These are phyloP conservation scores for Aspergillus ibericus DNA, from an alignment of 2,329 filamentous ascomycete genomes.

Conservation along the genomic window DNA sequence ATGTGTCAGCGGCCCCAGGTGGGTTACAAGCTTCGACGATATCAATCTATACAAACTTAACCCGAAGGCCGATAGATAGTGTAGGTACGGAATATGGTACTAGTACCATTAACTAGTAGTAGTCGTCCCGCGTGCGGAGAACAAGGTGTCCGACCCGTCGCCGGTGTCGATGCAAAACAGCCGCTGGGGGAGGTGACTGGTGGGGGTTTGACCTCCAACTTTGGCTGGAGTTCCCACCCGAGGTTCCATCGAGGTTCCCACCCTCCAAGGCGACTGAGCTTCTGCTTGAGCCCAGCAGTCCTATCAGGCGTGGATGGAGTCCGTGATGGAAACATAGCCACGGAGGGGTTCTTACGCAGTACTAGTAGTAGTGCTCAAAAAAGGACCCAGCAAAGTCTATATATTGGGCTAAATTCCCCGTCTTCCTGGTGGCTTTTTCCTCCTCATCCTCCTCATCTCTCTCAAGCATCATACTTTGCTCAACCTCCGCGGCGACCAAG, in stretches of 20 bases:
- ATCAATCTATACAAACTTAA: neutral
- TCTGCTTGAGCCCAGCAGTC: neutral
- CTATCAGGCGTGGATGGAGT: neutral
- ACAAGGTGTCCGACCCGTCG: neutral
- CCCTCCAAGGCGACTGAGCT: neutral
- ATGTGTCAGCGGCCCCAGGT: neutral
- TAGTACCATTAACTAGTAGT: neutral
- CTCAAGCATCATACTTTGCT: conserved; percentile 5
- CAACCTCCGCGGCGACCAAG: conserved; percentile 1
- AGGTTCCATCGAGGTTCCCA: neutral
- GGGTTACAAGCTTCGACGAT: conserved; percentile 4
- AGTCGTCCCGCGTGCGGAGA: conserved; percentile 15
- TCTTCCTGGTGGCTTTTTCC: conserved; percentile 3
- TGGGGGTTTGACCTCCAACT: neutral
- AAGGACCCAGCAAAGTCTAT: conserved; percentile 13
- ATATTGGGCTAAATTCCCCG: conserved; percentile 20
- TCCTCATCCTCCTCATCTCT: conserved; percentile 8
- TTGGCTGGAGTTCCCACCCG: neutral
- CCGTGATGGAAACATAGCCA: conserved; percentile 4
- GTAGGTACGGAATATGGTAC: no score
- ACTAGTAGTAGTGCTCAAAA: neutral
- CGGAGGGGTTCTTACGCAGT: neutral
- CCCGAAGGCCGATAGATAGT: no score
- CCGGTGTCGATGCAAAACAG: neutral
- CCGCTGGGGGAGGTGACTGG: neutral